Conservation (phyloP, 768 basidiomycete genomes). For the Trametes punicea region DNA sequence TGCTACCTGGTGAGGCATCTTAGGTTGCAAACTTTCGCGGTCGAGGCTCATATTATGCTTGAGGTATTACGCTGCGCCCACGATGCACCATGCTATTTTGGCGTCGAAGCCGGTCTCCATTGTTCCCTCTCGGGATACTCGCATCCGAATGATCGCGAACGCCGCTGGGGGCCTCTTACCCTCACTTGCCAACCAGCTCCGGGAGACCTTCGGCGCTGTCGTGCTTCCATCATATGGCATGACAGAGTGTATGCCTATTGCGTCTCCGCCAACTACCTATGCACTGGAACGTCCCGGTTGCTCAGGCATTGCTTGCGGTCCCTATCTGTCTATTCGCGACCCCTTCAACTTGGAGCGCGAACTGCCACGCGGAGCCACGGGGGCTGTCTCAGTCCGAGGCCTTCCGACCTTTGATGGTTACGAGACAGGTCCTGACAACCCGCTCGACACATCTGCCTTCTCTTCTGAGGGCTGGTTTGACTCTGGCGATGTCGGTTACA, state of each 20-base stretch:
- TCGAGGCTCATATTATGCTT: conserved; percentile 1
- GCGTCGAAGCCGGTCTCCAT: conserved; percentile 35
- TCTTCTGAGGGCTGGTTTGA: conserved; percentile 54
- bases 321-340: conserved; percentile 43
- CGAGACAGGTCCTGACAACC: conserved; percentile 40
- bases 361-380: conserved; percentile 39
- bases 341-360: conserved; percentile 37
- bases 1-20: conserved; percentile 46
- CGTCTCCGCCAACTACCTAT: conserved; percentile 42
- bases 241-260: conserved; percentile 54
- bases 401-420: conserved; percentile 53
- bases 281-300: conserved; percentile 46
- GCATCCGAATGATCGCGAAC: conserved; percentile 46
- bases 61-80: conserved; percentile 52
- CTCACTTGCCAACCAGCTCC: conserved; percentile 47
- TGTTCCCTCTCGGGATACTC: conserved; percentile 33
- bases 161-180: conserved; percentile 54
- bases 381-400: conserved; percentile 54
- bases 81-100: conserved; percentile 49
- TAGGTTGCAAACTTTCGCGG: not conserved
- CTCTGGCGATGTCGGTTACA: conserved; percentile 45
- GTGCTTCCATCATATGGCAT: conserved; percentile 60
- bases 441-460: conserved; percentile 47
- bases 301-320: conserved; percentile 47
- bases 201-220: conserved; percentile 47